Evolutionary conservation across 805 yeast species (phyloP), one percentile per base, ranked within the genome.

Genomic region (Candida loeiensis): DNA sequence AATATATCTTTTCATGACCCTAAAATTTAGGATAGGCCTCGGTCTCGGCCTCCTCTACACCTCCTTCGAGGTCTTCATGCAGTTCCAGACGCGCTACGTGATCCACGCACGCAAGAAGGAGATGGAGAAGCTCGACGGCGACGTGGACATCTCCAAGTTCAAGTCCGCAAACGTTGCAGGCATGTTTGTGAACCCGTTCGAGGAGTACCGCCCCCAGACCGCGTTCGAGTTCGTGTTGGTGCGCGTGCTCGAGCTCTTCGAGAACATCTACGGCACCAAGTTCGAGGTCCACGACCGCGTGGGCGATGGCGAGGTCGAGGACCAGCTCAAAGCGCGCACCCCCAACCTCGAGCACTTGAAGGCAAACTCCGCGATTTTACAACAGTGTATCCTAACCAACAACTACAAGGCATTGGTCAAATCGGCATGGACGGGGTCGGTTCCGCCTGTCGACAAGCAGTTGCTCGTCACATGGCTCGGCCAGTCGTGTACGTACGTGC

Each of bases 401-500:
- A 50, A 51, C 34, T 63, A 51, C 40, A 43, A 31, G 9, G 20
- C 41, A 11, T 43, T 62, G 41, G 21, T 14, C 18, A 16, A n/a
- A 2, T 12, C 17, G 3, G 36, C 27, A 13, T 26, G 31, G 36
- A 15, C 24, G 16, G 22, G 17, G 6, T 17, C 36, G 4, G 13
- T 18, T 19, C 35, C 36, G 9, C 25, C 44, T 14, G 30, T 38
- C 5, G 33, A 31, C 8, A 65, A 75, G 19, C 71, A 83, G 49
- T 45, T 85, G 50, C 70, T 84, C 2, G 76, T 83, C 53, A 88
- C 96, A 0, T 91, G 98, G 98, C 60, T 91, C 30, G 98, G 98
- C 3, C 98, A 91, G 58, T 83, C 93, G 42, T 89, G 96, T 59
- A 76, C 90, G 2, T 73, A 77, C 39, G 66, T 89, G 3, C 88